A percentile compares a stretch with the other conserved stretches of the same genome.
phyloP scores from a whole-genome alignment of 257 asterid genomes.

The Cordia subcordata region DNA sequence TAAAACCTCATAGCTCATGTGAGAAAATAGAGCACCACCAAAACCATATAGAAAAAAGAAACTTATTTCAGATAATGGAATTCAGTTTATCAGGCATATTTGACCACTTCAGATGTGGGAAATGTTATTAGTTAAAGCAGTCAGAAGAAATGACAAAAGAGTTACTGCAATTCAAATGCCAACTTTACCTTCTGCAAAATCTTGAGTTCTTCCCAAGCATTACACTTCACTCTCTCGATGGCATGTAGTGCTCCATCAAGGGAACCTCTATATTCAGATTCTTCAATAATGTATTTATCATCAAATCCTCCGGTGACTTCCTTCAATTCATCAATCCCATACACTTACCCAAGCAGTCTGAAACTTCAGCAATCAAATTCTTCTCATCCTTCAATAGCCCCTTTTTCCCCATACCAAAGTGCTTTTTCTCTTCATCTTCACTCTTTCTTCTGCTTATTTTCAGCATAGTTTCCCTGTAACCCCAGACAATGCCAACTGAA shows the following conservation, averaged over 20 bases:
- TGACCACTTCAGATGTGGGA: no score
- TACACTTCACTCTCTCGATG: conserved; percentile 96
- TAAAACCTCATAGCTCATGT: no score
- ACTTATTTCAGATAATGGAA: no score
- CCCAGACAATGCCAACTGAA: conserved; percentile 41
- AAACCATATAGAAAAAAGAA: no score
- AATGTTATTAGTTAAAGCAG: no score
- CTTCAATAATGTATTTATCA: conserved; percentile 56
- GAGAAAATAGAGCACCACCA: no score
- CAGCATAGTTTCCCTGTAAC: conserved; percentile 24
- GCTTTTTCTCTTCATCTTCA: conserved; percentile 16
- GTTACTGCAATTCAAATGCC: no score
- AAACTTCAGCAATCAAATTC: conserved; percentile 80
- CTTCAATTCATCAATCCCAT: conserved; percentile 56
- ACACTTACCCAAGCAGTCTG: conserved; percentile 91
- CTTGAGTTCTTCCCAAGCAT: conserved; percentile 94
- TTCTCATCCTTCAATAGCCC: conserved; percentile 45
- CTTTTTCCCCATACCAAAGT: conserved; percentile 15
- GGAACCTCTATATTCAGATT: conserved; percentile 73
- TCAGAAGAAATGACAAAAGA: no score
- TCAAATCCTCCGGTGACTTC: conserved; percentile 73
- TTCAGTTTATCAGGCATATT: no score
- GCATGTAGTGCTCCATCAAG: conserved; percentile 71
- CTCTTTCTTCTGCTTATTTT: conserved; percentile 33
- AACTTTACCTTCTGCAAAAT: conserved; percentile 82